These are phyloP conservation scores for Exophiala alcalophila DNA, from an alignment of 2,329 filamentous ascomycete genomes.

Conservation along the genomic window DNA sequence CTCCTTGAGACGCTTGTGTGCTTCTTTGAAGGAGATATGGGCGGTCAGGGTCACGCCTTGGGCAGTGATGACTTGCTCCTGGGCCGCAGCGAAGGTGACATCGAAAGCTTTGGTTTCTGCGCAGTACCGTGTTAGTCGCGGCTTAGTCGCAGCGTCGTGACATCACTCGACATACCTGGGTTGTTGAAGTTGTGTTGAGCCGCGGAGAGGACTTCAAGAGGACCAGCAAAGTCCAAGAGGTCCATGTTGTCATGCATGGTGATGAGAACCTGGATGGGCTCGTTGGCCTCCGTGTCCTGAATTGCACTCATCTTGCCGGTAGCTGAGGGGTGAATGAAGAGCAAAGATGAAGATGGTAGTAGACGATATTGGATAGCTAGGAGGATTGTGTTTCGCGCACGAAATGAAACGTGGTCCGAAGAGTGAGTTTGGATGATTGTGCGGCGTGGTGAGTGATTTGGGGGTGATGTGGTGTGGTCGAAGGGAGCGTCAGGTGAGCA, in stretches of 20 bases:
- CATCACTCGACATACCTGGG: conserved; percentile 38
- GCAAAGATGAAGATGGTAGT: neutral
- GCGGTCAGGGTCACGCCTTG: conserved; percentile 69
- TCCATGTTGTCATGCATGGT: conserved; percentile 56
- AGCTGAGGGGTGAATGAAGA: conserved; percentile 6
- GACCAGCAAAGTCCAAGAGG: conserved; percentile 56
- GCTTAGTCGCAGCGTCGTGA: conserved; percentile 26
- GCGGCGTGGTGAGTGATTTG: neutral
- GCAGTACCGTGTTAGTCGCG: conserved; percentile 27
- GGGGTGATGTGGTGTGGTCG: conserved; percentile 3
- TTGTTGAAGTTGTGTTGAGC: conserved; percentile 55
- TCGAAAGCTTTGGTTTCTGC: conserved; percentile 54
- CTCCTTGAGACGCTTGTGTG: conserved; percentile 67
- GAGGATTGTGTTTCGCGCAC: neutral
- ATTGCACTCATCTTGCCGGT: conserved; percentile 49
- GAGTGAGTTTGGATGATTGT: neutral
- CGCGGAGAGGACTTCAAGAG: conserved; percentile 56
- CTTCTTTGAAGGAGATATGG: conserved; percentile 76
- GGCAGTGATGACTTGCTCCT: conserved; percentile 48
- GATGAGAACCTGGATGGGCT: conserved; percentile 60
- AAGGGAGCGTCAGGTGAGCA: too few species aligned
- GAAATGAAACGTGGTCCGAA: neutral
- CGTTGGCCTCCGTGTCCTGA: conserved; percentile 39
- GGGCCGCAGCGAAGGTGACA: conserved; percentile 49
- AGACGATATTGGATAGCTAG: too few species aligned